Base-by-base conservation (phyloP, 148 eudicot genomes). In the Cornus controversa region DNA sequence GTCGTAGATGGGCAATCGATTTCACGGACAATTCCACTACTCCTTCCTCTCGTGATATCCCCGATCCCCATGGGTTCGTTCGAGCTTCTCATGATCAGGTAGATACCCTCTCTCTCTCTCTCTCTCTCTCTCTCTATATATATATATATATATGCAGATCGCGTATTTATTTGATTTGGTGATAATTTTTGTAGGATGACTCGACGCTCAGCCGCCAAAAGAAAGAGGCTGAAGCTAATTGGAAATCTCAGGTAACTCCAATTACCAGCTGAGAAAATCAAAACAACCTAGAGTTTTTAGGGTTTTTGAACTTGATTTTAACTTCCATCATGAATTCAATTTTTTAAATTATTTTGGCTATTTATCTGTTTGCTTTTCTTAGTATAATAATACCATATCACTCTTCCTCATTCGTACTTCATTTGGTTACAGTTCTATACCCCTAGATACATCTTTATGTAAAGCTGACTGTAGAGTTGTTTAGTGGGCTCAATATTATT, bases 221-320 rank as follows among this genome's bases (percentile, higher is more conserved):
- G 90, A 95, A 91, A 85, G 97, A 95, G 63, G 91, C 93, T n/a
- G 98, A 95, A 86, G 85, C 96, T 74, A 88, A 75, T 75, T 95
- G 98, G 97, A 95, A 95, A 84, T 23, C 96, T 67, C 97, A 95
- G 97, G 98, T 94, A 26, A 15, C 45, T 4, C 23, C 24, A 20
- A 18, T n/a, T 3, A 63, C 7, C 15, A 13, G 10, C 22, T 9
- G 7, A 37, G 24, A 25, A 16, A 15, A 37, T 78, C 62, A 74
- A 8, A n/a, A 5, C 8, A 65, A 24, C 25, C 29, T 9, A 0
- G 4, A 34, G 14, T 11, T 5, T 7, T 63, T n/a, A n/a, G 62
- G 76, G 79, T 76, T 72, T 67, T 15, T 36, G 60, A 36, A 16
- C 18, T 27, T 66, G 26, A 70, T 27, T 24, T 54, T 10, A 27